Conservation (phyloP, 345 rosid species). For the Aquilaria sinensis region DNA sequence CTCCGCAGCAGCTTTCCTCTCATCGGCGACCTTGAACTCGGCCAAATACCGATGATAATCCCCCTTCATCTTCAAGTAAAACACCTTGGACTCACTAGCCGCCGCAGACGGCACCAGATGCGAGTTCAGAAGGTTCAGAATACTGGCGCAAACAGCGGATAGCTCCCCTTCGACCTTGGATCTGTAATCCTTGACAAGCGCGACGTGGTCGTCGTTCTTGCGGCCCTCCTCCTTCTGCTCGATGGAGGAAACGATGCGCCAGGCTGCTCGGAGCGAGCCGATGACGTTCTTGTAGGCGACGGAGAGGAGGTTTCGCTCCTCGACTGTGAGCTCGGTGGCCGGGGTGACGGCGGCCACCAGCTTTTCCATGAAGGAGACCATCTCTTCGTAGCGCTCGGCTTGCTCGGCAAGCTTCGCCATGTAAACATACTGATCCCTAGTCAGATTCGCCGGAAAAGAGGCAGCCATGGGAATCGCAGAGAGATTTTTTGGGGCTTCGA, state of each 20-base stretch:
- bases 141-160: constrained; percentile 37
- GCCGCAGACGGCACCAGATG: constrained; percentile 45
- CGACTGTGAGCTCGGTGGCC: constrained; percentile 52
- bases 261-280: no score
- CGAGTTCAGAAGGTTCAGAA: constrained; percentile 36
- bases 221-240: constrained; percentile 46
- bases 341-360: constrained; percentile 49
- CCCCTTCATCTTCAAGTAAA: constrained; percentile 64
- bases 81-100: constrained; percentile 52
- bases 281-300: no score
- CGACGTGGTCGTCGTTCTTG: constrained; percentile 57
- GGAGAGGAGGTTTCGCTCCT: constrained; percentile 20
- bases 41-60: constrained; percentile 47
- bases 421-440: constrained; percentile 36
- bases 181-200: constrained; percentile 65
- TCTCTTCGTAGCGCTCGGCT: constrained; percentile 47
- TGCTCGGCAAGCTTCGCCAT: constrained; percentile 18
- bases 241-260: no score
- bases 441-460: constrained; percentile 10
- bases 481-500: background rate
- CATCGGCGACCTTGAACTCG: constrained; percentile 43
- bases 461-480: constrained; percentile 20
- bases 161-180: constrained; percentile 52
- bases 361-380: constrained; percentile 79
- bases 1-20: constrained; percentile 62